A percentile compares a stretch with the other conserved stretches of the same genome.
Evolutionary conservation across 2,329 filamentous ascomycete genomes (phyloP).

Genomic region (Diaporthe vexans): DNA sequence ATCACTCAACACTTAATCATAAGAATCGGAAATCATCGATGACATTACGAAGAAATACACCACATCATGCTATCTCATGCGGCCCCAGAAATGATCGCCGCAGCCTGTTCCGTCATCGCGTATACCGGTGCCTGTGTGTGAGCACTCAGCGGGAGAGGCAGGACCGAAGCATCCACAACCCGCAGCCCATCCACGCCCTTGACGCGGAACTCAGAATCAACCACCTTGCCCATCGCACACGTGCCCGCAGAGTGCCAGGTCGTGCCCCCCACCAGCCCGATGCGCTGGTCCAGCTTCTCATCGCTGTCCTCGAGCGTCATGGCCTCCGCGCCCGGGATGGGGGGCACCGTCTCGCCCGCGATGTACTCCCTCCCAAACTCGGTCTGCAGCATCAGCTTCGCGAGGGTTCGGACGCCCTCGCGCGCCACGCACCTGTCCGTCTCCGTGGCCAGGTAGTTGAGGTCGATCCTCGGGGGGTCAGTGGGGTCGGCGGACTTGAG

Average conservation of each 20-base stretch:
- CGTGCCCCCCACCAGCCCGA: conserved; percentile 41
- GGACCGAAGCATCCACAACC: conserved; percentile 56
- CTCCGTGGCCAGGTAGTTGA: conserved; percentile 49
- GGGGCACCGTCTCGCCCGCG: conserved; percentile 44
- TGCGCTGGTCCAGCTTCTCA: conserved; percentile 48
- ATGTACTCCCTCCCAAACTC: conserved; percentile 47
- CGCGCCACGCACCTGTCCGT: conserved; percentile 50
- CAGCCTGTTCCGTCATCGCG: conserved; percentile 31
- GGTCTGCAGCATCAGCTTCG: conserved; percentile 45
- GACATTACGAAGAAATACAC: not conserved
- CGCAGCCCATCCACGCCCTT: conserved; percentile 55
- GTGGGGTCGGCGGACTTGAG: conserved; percentile 43
- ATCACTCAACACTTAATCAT: not conserved
- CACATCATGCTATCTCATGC: not conserved
- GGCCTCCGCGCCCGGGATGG: conserved; percentile 42
- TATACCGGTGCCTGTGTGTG: conserved; percentile 36
- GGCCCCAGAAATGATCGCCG: conserved; percentile 23
- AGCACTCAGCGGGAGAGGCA: conserved; percentile 46
- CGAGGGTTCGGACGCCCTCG: conserved; percentile 46
- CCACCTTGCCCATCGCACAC: conserved; percentile 52
- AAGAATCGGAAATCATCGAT: not conserved
- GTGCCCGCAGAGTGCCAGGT: conserved; percentile 49
- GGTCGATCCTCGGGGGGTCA: conserved; percentile 47
- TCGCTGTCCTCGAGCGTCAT: conserved; percentile 46
- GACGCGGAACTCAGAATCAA: conserved; percentile 52